Evolutionary conservation across 225 moss, liverwort and hornwort genomes (phyloP), one percentile per base, ranked within the genome.

Genomic region (Neckera pumila): DNA sequence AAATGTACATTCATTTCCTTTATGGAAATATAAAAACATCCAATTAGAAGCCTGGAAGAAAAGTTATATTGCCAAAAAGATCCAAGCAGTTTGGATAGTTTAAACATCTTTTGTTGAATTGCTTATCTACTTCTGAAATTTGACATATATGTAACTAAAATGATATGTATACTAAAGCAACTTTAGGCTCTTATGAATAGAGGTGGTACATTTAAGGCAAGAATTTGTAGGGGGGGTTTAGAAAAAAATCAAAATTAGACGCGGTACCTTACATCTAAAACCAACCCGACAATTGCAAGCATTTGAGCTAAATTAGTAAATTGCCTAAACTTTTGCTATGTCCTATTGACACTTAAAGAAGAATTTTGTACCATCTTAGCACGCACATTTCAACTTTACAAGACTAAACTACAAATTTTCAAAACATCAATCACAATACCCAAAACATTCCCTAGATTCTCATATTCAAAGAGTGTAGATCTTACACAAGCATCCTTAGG

Each of bases 331-430:
- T 45, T 45, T 73, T 45, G 2, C 3, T 28, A 73, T 16, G 2
- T 45, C 17, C 17, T 17, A 17, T 30, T 30, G 18, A 30, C 13
- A 73, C 1, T 47, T 17, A 11, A 17, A 45, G 4, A 19, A 47
- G 47, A 31, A 74, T 74, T 38, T 0, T 0, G 30, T 0, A 30
- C 11, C 18, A 17, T 19, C 11, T 28, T 10, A 28, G 3, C 0
- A 30, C 6, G 5, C 7, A 74, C 12, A 47, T 18, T 74, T 74
- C 6, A 72, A 27, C 16, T 43, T 17, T 0, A 17, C 0, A 43
- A 43, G 72, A 18, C 18, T 47, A 47, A 47, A 74, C 1, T 47
- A 74, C 7, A 18, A 3, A 10, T 30, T 74, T 74, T 74, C 11
- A 31, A 45, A 74, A 74, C 1, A 1, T 0, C 2, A 0, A 74